A percentile compares a stretch with the other conserved stretches of the same genome.
Evolutionary conservation across 805 yeast genomes (phyloP).

Genomic region (Candida ponderosae): DNA sequence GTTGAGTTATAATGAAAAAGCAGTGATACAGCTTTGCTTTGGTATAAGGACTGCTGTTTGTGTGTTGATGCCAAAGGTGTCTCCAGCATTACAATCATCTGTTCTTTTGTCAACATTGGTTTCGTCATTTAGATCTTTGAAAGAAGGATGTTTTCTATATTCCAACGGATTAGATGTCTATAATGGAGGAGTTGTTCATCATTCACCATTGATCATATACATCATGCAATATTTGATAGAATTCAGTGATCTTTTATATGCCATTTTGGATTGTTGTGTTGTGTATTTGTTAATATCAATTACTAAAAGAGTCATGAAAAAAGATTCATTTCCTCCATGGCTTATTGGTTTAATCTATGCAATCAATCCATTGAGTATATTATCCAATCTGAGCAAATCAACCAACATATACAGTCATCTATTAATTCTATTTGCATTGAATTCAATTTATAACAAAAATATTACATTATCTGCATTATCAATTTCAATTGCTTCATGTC

Average conservation of each 20-base stretch:
- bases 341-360: slow-evolving; percentile 57
- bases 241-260: slow-evolving; percentile 35
- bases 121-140: slow-evolving; percentile 54
- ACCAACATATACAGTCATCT: slow-evolving; percentile 55
- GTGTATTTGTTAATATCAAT: slow-evolving; percentile 46
- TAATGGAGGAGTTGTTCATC: slow-evolving; percentile 82
- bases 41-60: not conserved
- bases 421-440: slow-evolving; percentile 39
- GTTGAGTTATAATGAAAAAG: not conserved
- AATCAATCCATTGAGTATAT: slow-evolving; percentile 72
- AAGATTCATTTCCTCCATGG: slow-evolving; percentile 24
- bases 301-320: slow-evolving; percentile 27
- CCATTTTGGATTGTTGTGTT: slow-evolving; percentile 50
- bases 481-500: slow-evolving; percentile 56
- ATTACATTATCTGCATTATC: slow-evolving; percentile 37
- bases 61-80: slow-evolving; percentile 18
- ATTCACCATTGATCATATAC: slow-evolving; percentile 66
- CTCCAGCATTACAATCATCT: slow-evolving; percentile 34
- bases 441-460: slow-evolving; percentile 34
- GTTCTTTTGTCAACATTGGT: slow-evolving; percentile 69
- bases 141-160: slow-evolving; percentile 61
- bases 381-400: slow-evolving; percentile 63
- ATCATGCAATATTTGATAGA: slow-evolving; percentile 27
- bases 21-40: not conserved
- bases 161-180: slow-evolving; percentile 56